Conservation (phyloP, 1,139 yeast genomes). For the Zygotorulaspora mrakii region DNA sequence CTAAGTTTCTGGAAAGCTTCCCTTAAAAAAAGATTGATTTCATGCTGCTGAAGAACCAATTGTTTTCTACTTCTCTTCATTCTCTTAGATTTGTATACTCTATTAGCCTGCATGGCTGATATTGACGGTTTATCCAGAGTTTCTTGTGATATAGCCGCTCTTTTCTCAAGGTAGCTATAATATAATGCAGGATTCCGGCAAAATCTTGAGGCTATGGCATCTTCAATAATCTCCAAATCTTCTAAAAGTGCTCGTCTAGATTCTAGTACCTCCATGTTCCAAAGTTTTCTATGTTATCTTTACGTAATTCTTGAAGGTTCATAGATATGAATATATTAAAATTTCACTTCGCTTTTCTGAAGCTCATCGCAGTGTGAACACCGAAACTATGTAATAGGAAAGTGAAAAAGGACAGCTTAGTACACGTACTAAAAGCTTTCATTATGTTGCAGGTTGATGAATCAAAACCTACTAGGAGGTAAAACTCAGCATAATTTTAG, state of each 20-base stretch:
- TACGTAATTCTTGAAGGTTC: too few relatives aligned
- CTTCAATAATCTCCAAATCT: conserved; percentile 55
- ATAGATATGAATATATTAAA: too few relatives aligned
- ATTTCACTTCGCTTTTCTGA: too few relatives aligned
- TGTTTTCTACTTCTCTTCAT: conserved; percentile 42
- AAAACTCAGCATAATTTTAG: too few relatives aligned
- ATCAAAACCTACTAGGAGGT: too few relatives aligned
- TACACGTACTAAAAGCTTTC: too few relatives aligned
- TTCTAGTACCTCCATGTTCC: conserved; percentile 27
- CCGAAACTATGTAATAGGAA: too few relatives aligned
- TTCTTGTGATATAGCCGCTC: conserved; percentile 16
- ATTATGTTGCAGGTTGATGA: too few relatives aligned
- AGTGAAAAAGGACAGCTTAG: too few relatives aligned
- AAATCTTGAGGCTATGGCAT: conserved; percentile 50
- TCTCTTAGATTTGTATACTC: conserved; percentile 30
- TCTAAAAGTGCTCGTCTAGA: conserved; percentile 42
- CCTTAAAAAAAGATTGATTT: conserved; percentile 51
- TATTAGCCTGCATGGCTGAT: conserved; percentile 20
- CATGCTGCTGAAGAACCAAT: conserved; percentile 61
- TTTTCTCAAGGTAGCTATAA: conserved; percentile 34
- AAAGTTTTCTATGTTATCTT: background rate
- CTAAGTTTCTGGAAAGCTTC: conserved; percentile 44
- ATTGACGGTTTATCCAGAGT: conserved; percentile 21
- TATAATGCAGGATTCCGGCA: conserved; percentile 47
- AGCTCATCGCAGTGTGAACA: too few relatives aligned